These are phyloP conservation scores for Tulasnella sp. DNA, from an alignment of 768 basidiomycete species.

Conservation along the genomic window DNA sequence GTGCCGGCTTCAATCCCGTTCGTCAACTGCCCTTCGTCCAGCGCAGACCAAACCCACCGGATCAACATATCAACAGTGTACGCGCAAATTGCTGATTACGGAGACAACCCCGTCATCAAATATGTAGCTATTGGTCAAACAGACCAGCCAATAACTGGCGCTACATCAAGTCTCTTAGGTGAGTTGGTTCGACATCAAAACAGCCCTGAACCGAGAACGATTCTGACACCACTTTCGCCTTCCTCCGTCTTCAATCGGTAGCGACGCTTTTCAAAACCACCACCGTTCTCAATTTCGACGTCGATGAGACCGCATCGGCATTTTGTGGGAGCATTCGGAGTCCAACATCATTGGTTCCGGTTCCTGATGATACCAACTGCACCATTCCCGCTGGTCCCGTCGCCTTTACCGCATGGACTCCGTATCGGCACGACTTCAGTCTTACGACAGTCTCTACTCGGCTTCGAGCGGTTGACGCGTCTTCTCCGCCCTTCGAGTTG, in stretches of 20 bases:
- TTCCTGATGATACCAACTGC: conserved; percentile 57
- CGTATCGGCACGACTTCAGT: conserved; percentile 59
- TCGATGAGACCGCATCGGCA: conserved; percentile 65
- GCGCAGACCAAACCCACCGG: conserved; percentile 46
- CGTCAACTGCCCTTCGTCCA: conserved; percentile 61
- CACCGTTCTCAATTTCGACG: conserved; percentile 70
- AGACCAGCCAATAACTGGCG: conserved; percentile 21
- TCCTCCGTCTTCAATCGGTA: conserved; percentile 35
- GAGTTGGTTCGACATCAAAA: conserved; percentile 51
- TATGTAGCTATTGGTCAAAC: conserved; percentile 27
- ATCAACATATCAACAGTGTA: conserved; percentile 67
- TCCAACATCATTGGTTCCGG: conserved; percentile 52
- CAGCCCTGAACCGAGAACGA: conserved; percentile 15
- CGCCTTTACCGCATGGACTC: conserved; percentile 66
- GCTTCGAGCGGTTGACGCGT: conserved; percentile 82
- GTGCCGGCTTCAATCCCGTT: conserved; percentile 63
- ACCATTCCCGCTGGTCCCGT: conserved; percentile 76
- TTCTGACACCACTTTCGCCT: neutral
- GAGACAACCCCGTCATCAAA: conserved; percentile 38
- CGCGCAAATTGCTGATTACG: conserved; percentile 56
- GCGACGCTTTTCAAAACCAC: conserved; percentile 87
- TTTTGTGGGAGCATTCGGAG: conserved; percentile 79
- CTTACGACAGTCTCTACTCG: conserved; percentile 82
- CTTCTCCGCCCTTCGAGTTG: conserved; percentile 62
- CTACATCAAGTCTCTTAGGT: conserved; percentile 45